These are phyloP conservation scores for Neotropicomus parvogracilis DNA, from an alignment of 1,284 basidiomycete genomes.

Conservation along the genomic window DNA sequence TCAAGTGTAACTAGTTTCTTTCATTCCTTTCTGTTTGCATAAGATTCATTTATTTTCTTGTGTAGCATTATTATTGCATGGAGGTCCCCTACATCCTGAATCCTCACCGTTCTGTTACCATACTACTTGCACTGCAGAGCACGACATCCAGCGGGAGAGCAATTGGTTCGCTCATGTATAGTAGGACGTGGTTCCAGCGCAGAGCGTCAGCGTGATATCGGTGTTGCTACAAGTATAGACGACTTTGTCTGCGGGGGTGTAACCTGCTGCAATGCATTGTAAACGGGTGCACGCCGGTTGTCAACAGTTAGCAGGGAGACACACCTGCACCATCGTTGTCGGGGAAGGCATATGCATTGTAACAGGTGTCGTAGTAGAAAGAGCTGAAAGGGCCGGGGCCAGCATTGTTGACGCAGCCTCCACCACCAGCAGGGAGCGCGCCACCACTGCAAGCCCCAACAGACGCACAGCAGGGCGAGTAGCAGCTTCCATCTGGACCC, in stretches of 20 bases:
- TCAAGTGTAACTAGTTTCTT: neutral
- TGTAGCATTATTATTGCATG: too few species aligned
- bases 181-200: slow-evolving; percentile 23
- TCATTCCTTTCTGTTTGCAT: too few species aligned
- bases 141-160: neutral
- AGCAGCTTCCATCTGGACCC: slow-evolving; percentile 15
- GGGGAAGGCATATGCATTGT: slow-evolving; percentile 20
- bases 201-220: slow-evolving; percentile 23
- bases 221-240: slow-evolving; percentile 22
- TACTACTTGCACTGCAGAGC: slow-evolving; percentile 1
- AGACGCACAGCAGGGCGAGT: slow-evolving; percentile 28
- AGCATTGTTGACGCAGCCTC: slow-evolving; percentile 27
- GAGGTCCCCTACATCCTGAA: neutral
- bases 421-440: slow-evolving; percentile 27
- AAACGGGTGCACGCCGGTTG: neutral
- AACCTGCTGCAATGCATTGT: too few species aligned
- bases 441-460: slow-evolving; percentile 23
- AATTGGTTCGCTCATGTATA: neutral
- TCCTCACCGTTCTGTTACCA: neutral
- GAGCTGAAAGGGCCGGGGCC: slow-evolving; percentile 29
- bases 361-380: slow-evolving; percentile 29
- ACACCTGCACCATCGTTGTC: neutral
- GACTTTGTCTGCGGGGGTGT: slow-evolving; percentile 19
- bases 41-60: too few species aligned
- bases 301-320: neutral